Evolutionary conservation across 352 stramenopile species (phyloP).

Genomic region (Globisporangium lucens): DNA sequence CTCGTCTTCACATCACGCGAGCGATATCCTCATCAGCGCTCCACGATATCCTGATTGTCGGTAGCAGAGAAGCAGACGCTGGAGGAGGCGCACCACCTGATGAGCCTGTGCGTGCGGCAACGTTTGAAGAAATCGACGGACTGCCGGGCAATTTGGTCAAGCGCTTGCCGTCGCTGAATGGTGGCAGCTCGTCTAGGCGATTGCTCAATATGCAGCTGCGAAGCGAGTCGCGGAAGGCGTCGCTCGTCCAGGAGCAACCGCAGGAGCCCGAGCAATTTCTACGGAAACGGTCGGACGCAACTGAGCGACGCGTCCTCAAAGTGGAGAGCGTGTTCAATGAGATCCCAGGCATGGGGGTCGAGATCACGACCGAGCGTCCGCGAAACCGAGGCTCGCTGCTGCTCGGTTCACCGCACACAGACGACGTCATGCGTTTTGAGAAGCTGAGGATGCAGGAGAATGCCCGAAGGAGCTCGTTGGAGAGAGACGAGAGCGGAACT

Average conservation of each 20-base stretch:
- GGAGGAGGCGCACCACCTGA: not conserved
- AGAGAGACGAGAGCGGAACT: constrained; percentile 19
- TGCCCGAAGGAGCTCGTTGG: constrained; percentile 19
- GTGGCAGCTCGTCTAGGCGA: not conserved
- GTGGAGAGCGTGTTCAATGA: constrained; percentile 33
- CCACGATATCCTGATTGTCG: not conserved
- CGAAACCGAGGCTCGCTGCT: constrained; percentile 4
- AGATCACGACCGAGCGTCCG: constrained; percentile 57
- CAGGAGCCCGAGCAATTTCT: constrained; percentile 60
- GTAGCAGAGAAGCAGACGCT: not conserved
- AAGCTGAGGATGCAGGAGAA: constrained; percentile 21
- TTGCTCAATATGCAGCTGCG: not conserved
- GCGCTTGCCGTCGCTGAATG: constrained; percentile 4
- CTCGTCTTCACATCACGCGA: constrained; percentile 34
- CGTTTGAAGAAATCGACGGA: constrained; percentile 12
- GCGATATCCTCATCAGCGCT: constrained; percentile 9
- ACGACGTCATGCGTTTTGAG: constrained; percentile 11
- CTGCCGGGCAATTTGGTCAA: constrained; percentile 3
- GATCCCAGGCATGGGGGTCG: constrained; percentile 40
- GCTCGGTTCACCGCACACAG: not conserved
- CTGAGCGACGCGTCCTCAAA: constrained; percentile 42
- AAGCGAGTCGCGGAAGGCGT: constrained; percentile 3
- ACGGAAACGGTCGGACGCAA: constrained; percentile 25
- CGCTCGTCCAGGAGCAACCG: constrained; percentile 9
- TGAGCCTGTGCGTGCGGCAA: not conserved